Evolutionary conservation across 1,139 yeast species (phyloP).

Genomic region (Kodamaea plutei): DNA sequence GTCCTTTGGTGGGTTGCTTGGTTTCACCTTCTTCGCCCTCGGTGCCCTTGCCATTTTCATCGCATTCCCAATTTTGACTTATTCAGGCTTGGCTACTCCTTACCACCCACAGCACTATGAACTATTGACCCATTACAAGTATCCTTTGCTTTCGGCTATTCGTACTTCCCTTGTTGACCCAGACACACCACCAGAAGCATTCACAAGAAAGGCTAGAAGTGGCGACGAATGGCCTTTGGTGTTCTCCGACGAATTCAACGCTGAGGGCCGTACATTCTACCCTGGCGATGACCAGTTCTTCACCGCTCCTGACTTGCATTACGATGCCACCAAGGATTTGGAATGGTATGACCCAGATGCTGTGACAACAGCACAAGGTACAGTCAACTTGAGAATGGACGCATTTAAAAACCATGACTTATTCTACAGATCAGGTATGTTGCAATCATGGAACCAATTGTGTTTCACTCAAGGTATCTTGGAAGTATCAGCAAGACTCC

Average conservation of each 20-base stretch:
- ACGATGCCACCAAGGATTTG: slow-evolving; percentile 75
- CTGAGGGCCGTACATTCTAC: slow-evolving; percentile 78
- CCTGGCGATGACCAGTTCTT: slow-evolving; percentile 84
- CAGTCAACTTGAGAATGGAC: slow-evolving; percentile 63
- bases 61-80: slow-evolving; percentile 70
- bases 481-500: slow-evolving; percentile 67
- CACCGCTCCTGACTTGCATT: slow-evolving; percentile 70
- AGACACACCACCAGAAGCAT: slow-evolving; percentile 66
- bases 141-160: slow-evolving; percentile 58
- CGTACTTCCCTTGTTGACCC: slow-evolving; percentile 66
- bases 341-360: slow-evolving; percentile 93
- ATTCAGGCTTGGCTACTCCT: slow-evolving; percentile 53
- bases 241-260: slow-evolving; percentile 80
- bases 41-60: slow-evolving; percentile 68
- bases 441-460: slow-evolving; percentile 79
- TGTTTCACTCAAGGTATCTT: slow-evolving; percentile 76
- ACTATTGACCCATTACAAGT: slow-evolving; percentile 51
- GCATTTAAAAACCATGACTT: slow-evolving; percentile 68
- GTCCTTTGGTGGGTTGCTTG: slow-evolving; percentile 56
- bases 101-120: slow-evolving; percentile 33
- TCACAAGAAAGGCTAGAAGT: slow-evolving; percentile 38
- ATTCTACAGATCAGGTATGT: slow-evolving; percentile 78
- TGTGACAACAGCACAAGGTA: slow-evolving; percentile 61
- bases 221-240: slow-evolving; percentile 70
- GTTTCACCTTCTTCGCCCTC: slow-evolving; percentile 50